phyloP scores from a whole-genome alignment of 495 filamentous ascomycete genomes.

The Annulohypoxylon stygium region DNA sequence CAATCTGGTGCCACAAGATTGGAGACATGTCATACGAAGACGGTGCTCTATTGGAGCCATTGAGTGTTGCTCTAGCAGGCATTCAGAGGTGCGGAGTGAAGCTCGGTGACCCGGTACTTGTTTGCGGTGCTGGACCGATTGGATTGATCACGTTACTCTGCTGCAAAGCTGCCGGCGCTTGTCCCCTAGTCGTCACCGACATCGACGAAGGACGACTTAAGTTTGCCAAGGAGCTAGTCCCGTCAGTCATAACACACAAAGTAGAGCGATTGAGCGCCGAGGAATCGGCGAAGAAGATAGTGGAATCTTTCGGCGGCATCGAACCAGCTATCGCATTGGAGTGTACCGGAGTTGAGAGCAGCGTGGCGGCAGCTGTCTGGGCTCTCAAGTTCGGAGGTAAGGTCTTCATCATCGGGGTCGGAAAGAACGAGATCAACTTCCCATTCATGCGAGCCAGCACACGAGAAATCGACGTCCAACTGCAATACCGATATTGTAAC shows the following conservation, averaged over 20 bases:
- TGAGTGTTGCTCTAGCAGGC: conserved; percentile 86
- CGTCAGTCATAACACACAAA: conserved; percentile 79
- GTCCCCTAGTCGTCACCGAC: conserved; percentile 90
- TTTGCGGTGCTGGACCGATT: conserved; percentile 93
- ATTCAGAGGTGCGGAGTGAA: conserved; percentile 82
- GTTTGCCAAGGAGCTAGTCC: conserved; percentile 84
- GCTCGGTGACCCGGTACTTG: conserved; percentile 84
- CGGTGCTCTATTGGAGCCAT: conserved; percentile 87
- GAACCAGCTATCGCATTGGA: conserved; percentile 84
- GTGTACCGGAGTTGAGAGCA: conserved; percentile 94
- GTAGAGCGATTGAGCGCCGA: conserved; percentile 78
- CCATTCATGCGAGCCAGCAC: conserved; percentile 93
- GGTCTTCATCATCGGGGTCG: conserved; percentile 93
- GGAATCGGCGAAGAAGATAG: conserved; percentile 74
- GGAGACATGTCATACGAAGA: conserved; percentile 89
- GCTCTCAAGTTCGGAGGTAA: conserved; percentile 92
- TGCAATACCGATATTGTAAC: conserved; percentile 96
- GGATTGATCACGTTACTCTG: conserved; percentile 88
- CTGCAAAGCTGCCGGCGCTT: conserved; percentile 83
- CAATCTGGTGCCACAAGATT: conserved; percentile 94
- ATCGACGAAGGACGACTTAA: conserved; percentile 86
- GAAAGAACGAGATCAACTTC: conserved; percentile 92
- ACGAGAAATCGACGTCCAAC: conserved; percentile 91
- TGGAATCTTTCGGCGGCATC: conserved; percentile 74
- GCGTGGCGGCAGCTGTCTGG: conserved; percentile 85